Percentiles rank a stretch among this genome's conserved stretches.
Conservation (phyloP, 495 filamentous ascomycete genomes). For the Annulohypoxylon bovei region DNA sequence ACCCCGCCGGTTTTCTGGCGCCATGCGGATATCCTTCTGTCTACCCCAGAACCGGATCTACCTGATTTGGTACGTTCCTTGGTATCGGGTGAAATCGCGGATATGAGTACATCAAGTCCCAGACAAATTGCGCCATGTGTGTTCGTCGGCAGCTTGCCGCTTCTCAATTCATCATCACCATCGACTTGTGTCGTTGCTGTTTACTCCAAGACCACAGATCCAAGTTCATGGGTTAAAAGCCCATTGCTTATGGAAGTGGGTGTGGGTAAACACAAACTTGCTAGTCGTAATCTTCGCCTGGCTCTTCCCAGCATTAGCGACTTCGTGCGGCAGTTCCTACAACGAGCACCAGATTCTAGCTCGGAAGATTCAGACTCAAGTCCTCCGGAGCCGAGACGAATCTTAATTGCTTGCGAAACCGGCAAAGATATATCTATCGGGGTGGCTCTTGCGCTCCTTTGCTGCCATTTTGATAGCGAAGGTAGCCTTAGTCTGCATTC, state of each 20-base stretch:
- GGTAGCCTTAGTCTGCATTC: conserved; percentile 40
- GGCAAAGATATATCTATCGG: conserved; percentile 57
- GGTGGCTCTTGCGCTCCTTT: conserved; percentile 60
- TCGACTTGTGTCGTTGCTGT: conserved; percentile 46
- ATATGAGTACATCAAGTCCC: conserved; percentile 41
- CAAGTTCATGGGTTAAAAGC: conserved; percentile 48
- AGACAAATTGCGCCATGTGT: conserved; percentile 50
- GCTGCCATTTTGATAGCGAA: conserved; percentile 52
- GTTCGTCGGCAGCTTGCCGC: conserved; percentile 45
- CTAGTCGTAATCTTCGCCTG: conserved; percentile 76
- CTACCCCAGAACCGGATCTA: conserved; percentile 70
- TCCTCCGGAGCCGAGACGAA: conserved; percentile 16
- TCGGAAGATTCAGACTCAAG: background rate
- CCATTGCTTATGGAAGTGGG: conserved; percentile 66
- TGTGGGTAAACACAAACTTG: conserved; percentile 72
- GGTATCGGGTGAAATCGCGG: conserved; percentile 45
- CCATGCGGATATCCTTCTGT: conserved; percentile 64
- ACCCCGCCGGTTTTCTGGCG: conserved; percentile 83
- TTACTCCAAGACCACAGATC: conserved; percentile 47
- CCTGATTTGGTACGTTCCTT: conserved; percentile 69
- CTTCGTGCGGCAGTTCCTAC: conserved; percentile 52
- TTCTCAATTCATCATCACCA: conserved; percentile 10
- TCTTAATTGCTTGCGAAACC: conserved; percentile 54
- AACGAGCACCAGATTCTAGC: conserved; percentile 1
- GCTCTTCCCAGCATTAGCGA: conserved; percentile 67